phyloP scores from a whole-genome alignment of 805 yeast genomes.

The Sugiyamaella marilandica region DNA sequence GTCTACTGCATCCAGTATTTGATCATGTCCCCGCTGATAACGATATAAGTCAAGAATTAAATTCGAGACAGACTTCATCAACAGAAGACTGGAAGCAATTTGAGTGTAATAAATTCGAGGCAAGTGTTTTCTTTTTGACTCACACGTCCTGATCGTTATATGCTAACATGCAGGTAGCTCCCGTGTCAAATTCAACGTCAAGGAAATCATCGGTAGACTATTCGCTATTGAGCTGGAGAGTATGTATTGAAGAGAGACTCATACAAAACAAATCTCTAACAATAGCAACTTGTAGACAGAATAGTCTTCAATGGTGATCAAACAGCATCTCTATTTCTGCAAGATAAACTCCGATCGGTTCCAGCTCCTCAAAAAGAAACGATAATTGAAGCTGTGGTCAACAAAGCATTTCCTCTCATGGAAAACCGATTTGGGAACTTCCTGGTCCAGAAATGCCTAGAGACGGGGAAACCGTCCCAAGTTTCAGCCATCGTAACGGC shows the following conservation, averaged over 20 bases:
- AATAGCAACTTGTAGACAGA: constrained; percentile 26
- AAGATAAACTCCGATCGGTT: constrained; percentile 35
- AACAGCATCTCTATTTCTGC: constrained; percentile 39
- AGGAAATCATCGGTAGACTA: not conserved
- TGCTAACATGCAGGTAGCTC: no score
- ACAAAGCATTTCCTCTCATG: constrained; percentile 33
- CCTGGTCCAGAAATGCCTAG: constrained; percentile 38
- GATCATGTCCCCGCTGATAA: no score
- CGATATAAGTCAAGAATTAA: no score
- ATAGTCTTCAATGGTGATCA: constrained; percentile 36
- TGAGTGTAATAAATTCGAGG: no score
- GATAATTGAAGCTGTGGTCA: constrained; percentile 30
- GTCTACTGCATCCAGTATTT: no score
- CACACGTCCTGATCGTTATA: no score
- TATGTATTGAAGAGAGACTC: not conserved
- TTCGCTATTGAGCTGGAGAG: not conserved
- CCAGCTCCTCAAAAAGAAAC: constrained; percentile 28
- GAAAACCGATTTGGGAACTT: constrained; percentile 40
- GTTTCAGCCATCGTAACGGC: constrained; percentile 24
- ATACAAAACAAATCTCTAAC: not conserved
- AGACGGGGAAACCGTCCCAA: constrained; percentile 31
- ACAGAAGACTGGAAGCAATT: no score
- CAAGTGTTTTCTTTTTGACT: no score
- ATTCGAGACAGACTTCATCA: no score
- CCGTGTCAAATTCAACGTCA: no score